Evolutionary conservation across 352 stramenopile species (phyloP).

Genomic region (Pythium folliculosum): DNA sequence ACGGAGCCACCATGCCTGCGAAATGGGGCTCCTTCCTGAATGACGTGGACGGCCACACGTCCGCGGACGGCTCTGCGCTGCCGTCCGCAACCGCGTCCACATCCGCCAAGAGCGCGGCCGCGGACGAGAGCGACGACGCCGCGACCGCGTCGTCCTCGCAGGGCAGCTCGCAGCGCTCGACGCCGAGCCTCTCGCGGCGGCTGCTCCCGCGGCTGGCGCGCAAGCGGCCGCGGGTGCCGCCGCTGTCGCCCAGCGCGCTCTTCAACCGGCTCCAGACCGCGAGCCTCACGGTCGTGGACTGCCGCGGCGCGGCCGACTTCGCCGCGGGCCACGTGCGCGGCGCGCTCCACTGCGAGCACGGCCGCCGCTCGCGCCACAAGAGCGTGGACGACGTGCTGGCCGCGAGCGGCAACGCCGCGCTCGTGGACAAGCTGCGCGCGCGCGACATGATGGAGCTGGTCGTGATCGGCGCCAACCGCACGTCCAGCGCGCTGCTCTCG

Average conservation of each 20-base stretch:
- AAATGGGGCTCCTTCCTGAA: conserved; percentile 14
- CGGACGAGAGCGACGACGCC: conserved; percentile 16
- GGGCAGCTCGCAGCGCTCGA: conserved; percentile 20
- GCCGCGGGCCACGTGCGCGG: conserved; percentile 41
- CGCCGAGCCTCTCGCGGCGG: conserved; percentile 28
- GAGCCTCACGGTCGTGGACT: conserved; percentile 69
- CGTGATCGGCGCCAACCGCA: conserved; percentile 60
- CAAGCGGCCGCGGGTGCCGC: conserved; percentile 43
- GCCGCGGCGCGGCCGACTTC: conserved; percentile 55
- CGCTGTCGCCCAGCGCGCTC: conserved; percentile 66
- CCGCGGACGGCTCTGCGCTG: no score
- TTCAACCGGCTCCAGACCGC: conserved; percentile 75
- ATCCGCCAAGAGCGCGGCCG: neutral
- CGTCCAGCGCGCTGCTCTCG: conserved; percentile 48
- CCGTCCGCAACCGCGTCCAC: neutral
- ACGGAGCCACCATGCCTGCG: neutral
- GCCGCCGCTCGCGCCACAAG: conserved; percentile 28
- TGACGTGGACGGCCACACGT: neutral
- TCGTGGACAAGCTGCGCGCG: conserved; percentile 45
- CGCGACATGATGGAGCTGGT: conserved; percentile 78
- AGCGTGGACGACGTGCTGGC: conserved; percentile 60
- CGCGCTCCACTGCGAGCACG: conserved; percentile 55
- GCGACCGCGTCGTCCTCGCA: conserved; percentile 15
- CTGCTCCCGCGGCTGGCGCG: conserved; percentile 32
- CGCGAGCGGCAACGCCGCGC: conserved; percentile 19